phyloP scores from a whole-genome alignment of 495 filamentous ascomycete species.

The Aeminium ludgeri region DNA sequence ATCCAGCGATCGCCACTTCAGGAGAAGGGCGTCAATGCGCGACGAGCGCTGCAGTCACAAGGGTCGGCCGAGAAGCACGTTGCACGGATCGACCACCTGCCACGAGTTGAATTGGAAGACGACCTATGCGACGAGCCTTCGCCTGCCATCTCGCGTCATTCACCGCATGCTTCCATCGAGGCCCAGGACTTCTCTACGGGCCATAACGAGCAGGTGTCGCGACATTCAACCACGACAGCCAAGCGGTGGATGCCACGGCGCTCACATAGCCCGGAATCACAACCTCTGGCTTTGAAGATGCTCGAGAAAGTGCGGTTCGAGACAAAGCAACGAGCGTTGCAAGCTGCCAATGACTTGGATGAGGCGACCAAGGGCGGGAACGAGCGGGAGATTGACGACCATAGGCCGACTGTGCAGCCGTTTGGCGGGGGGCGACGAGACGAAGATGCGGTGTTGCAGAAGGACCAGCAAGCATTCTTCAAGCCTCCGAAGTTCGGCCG shows the following conservation, averaged over 20 bases:
- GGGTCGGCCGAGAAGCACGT: background rate
- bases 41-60: background rate
- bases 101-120: too few species aligned
- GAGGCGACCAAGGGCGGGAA: background rate
- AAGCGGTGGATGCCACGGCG: background rate
- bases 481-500: background rate
- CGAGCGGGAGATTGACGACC: background rate
- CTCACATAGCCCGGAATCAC: background rate
- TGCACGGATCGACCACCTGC: background rate
- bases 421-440: background rate
- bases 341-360: background rate
- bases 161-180: too few species aligned
- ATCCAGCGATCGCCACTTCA: conserved; percentile 6
- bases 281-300: background rate
- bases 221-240: too few species aligned
- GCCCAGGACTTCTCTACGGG: too few species aligned
- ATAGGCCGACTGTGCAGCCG: background rate
- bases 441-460: background rate
- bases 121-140: too few species aligned
- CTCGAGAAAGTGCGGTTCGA: background rate
- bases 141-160: too few species aligned
- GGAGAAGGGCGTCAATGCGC: conserved; percentile 4
- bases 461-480: background rate
- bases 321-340: background rate
- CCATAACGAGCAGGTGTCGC: too few species aligned